Base-by-base conservation (phyloP, 768 basidiomycete genomes). In the Lentinula detonsa region DNA sequence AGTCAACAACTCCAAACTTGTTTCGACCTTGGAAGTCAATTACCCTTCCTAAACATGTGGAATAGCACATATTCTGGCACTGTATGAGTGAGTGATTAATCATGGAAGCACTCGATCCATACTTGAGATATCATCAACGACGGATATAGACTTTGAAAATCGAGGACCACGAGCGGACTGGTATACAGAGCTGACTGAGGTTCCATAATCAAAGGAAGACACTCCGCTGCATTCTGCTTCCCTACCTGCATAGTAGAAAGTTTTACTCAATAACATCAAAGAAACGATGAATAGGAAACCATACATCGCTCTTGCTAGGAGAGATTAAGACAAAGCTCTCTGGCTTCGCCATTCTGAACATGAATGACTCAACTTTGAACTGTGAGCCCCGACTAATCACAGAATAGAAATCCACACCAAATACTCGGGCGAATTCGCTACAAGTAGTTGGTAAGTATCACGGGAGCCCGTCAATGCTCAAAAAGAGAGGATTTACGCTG, bases 361-460 rank as follows among this genome's bases (percentile, higher is more conserved):
- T 89, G 76, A 99, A 96, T 0, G 95, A 95, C 75, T 99, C 97
- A 31, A 98, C 97, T 74, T 98, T 99, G 79, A 94, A 98, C 68
- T 99, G 97, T 0, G 95, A 97, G 0, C 97, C 97, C 35, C 97
- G 85, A 62, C 85, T 94, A 64, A 97, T 84, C 35, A 98, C 95
- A 3, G 95, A 97, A 69, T 88, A 92, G 71, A 98, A 98, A 73
- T 99, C 97, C 48, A 99, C 88, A 0, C 97, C 96, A 65, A 97
- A 98, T 5, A 98, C 93, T 9, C 97, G 86, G 43, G 97, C 95
- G 67, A 98, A 98, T 72, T 99, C 97, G 13, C 96, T 98, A 67
- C 23, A 33, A 18, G 40, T 23, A 39, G n/a, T 28, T 56, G 13
- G 52, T 7, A 7, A 34, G 21, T 16, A 59, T 1, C n/a, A 23